phyloP scores from a whole-genome alignment of 2,329 filamentous ascomycete genomes.

The Westerdykella aurantiaca region DNA sequence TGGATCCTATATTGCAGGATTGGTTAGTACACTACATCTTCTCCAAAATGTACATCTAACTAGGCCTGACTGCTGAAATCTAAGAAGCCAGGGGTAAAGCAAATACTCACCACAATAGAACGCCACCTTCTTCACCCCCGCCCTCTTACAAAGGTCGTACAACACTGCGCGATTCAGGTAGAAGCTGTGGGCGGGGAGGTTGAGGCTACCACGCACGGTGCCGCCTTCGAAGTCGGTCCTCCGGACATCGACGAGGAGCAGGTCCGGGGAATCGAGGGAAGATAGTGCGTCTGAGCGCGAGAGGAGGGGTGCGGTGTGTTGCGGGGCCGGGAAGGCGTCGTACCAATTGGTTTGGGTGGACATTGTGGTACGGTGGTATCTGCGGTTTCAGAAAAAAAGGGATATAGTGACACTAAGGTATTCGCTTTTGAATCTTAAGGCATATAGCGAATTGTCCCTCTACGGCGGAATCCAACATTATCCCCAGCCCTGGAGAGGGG shows the following conservation, averaged over 20 bases:
- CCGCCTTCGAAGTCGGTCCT: constrained; percentile 46
- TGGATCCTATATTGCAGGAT: constrained; percentile 20
- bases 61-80: not conserved
- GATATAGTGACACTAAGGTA: not conserved
- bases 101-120: constrained; percentile 41
- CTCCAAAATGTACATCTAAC: no score
- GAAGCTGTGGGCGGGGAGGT: constrained; percentile 46
- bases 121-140: constrained; percentile 42
- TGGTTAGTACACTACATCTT: not conserved
- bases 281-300: constrained; percentile 34
- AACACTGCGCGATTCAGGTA: constrained; percentile 42
- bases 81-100: not conserved
- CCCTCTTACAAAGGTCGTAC: constrained; percentile 41
- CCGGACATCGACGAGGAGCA: constrained; percentile 43
- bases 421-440: no score
- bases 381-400: not conserved
- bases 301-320: constrained; percentile 34
- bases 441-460: no score
- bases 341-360: constrained; percentile 29
- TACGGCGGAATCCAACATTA: no score
- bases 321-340: constrained; percentile 40
- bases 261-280: constrained; percentile 29
- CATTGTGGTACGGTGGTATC: not conserved
- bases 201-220: constrained; percentile 41
- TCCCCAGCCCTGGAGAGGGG: no score